Evolutionary conservation across 345 rosid species (phyloP).

Genomic region (Ceriops decandra): DNA sequence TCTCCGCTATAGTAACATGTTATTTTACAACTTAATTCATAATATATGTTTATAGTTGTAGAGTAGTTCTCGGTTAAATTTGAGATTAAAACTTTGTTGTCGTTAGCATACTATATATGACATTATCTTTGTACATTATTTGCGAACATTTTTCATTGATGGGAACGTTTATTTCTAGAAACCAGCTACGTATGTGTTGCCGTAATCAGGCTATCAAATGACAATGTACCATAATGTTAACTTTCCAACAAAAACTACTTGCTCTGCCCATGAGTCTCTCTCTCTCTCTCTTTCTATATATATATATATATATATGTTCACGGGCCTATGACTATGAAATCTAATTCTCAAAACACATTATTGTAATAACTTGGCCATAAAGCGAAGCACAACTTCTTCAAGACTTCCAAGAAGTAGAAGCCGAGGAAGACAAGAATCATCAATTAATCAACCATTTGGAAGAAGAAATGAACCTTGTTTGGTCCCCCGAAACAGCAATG

Average conservation of each 20-base stretch:
- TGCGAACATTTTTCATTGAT: no score
- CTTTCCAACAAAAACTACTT: slow-evolving; percentile 27
- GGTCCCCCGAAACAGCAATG: slow-evolving; percentile 83
- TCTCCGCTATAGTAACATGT: no score
- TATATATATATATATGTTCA: neutral
- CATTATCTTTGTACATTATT: no score
- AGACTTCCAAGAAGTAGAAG: neutral
- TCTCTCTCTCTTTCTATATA: slow-evolving; percentile 11
- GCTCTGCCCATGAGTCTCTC: slow-evolving; percentile 5
- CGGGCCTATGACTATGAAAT: slow-evolving; percentile 18
- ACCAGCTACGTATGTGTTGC: no score
- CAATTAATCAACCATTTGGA: no score
- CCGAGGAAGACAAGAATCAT: neutral
- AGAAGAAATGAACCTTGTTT: slow-evolving; percentile 74
- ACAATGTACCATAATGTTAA: slow-evolving; percentile 31
- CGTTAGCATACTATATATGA: no score
- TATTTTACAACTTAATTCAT: no score
- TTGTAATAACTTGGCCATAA: slow-evolving; percentile 11
- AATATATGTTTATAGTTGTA: no score
- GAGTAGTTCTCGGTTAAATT: no score
- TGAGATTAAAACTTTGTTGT: no score
- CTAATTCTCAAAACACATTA: neutral
- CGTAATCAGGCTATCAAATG: slow-evolving; percentile 10
- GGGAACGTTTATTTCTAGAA: no score
- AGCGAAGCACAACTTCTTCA: slow-evolving; percentile 19